Conservation (phyloP, 768 basidiomycete species). For the Tylopilus intermedius region DNA sequence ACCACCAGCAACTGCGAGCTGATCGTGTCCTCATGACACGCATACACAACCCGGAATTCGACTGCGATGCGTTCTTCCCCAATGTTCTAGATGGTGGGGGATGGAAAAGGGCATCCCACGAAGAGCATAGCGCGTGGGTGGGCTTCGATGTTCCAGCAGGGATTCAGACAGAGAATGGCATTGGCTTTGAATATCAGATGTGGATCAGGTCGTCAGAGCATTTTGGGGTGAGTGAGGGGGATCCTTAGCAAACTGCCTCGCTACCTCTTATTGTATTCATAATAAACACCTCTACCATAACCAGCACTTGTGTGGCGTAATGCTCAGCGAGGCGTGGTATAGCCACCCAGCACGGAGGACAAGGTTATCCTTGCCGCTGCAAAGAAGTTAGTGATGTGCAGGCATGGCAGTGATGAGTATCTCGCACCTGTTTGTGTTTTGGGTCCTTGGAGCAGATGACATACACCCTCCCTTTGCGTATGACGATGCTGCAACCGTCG, state of each 20-base stretch:
- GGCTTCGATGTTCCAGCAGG: conserved; percentile 76
- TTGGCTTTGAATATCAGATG: conserved; percentile 93
- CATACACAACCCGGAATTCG: conserved; percentile 67
- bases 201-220: conserved; percentile 55
- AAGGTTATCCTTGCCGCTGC: conserved; percentile 62
- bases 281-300: background rate
- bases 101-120: conserved; percentile 60
- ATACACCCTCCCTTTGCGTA: conserved; percentile 86
- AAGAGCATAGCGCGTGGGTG: conserved; percentile 68
- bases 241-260: conserved; percentile 3
- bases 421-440: conserved; percentile 90
- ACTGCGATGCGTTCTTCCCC: conserved; percentile 86
- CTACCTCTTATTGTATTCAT: background rate
- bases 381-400: conserved; percentile 12
- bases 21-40: conserved; percentile 88
- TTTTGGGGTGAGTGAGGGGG: background rate
- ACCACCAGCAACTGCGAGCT: conserved; percentile 38
- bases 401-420: background rate
- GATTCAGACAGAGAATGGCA: conserved; percentile 74
- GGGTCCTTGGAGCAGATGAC: conserved; percentile 91
- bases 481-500: conserved; percentile 86
- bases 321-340: background rate
- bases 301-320: background rate
- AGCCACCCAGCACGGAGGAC: background rate
- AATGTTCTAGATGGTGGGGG: conserved; percentile 48